These are phyloP conservation scores for Rhizoclosmatium globosum DNA, from an alignment of 192 early-diverging fungal species.

Conservation along the genomic window DNA sequence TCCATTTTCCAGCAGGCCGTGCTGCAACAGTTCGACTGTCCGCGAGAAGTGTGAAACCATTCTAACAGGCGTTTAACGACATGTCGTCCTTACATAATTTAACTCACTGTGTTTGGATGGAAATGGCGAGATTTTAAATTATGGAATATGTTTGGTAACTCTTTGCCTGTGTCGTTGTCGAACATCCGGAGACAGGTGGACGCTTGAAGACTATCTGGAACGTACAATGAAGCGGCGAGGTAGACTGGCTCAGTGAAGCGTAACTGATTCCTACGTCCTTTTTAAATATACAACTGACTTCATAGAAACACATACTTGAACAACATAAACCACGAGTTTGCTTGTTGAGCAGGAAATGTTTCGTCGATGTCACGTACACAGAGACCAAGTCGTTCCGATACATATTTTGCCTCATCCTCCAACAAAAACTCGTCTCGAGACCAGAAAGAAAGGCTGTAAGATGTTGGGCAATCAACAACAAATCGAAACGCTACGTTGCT, in stretches of 20 bases:
- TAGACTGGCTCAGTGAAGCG: constrained; percentile 52
- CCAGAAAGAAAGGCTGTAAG: constrained; percentile 53
- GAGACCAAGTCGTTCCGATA: constrained; percentile 49
- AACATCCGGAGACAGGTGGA: constrained; percentile 50
- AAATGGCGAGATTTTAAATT: constrained; percentile 45
- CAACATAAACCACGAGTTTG: constrained; percentile 57
- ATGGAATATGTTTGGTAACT: constrained; percentile 51
- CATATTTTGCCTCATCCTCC: constrained; percentile 64
- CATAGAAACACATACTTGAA: constrained; percentile 52
- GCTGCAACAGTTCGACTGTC: constrained; percentile 46
- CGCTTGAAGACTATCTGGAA: constrained; percentile 50
- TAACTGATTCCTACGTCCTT: constrained; percentile 41
- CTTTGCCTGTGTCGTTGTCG: constrained; percentile 58
- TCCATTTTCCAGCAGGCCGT: constrained; percentile 56
- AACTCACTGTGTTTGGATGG: constrained; percentile 55
- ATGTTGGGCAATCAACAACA: constrained; percentile 51
- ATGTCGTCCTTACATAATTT: not conserved
- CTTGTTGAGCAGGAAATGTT: constrained; percentile 48
- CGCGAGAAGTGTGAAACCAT: constrained; percentile 58
- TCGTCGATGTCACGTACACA: constrained; percentile 61
- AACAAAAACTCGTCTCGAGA: constrained; percentile 57
- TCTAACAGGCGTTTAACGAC: constrained; percentile 31
- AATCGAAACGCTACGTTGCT: constrained; percentile 54
- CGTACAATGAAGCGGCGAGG: constrained; percentile 49
- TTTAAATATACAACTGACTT: not conserved